phyloP scores from a whole-genome alignment of 2,329 filamentous ascomycete genomes.

The Reticulascus tulasneorum region DNA sequence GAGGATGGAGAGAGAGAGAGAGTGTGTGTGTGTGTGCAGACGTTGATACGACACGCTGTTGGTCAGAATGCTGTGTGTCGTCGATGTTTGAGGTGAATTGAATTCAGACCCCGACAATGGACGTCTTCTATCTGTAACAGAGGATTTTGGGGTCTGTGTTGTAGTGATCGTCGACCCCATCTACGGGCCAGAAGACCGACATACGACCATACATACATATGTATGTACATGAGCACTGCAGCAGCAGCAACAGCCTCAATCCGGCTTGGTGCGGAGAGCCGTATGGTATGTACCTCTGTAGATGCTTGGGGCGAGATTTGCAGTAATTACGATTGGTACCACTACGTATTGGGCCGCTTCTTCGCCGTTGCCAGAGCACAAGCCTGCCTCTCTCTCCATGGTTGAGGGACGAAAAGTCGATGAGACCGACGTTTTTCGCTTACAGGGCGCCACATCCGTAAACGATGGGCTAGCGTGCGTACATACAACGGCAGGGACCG shows the following conservation, averaged over 20 bases:
- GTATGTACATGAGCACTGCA: conserved; percentile 4
- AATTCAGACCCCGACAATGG: not conserved
- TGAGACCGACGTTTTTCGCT: too few species aligned
- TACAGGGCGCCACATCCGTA: too few species aligned
- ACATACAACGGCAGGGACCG: too few species aligned
- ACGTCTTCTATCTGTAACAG: conserved; percentile 9
- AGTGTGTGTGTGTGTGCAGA: conserved; percentile 2
- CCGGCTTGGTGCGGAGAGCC: conserved; percentile 3
- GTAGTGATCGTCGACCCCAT: conserved; percentile 7
- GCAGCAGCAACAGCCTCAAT: conserved; percentile 8
- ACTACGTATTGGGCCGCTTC: too few species aligned
- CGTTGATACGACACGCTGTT: not conserved
- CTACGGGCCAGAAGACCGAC: conserved; percentile 4
- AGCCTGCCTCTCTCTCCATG: too few species aligned
- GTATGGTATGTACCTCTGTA: not conserved
- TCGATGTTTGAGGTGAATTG: not conserved
- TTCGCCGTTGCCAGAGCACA: too few species aligned
- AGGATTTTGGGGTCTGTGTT: conserved; percentile 8
- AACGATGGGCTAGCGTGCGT: too few species aligned
- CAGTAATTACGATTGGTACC: not conserved
- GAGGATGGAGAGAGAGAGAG: conserved; percentile 4
- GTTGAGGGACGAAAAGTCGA: too few species aligned
- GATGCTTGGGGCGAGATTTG: not conserved
- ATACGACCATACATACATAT: conserved; percentile 5
- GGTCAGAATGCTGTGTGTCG: not conserved